Evolutionary conservation across 2,329 filamentous ascomycete genomes (phyloP).

Genomic region (Periglandula ipomoeae): DNA sequence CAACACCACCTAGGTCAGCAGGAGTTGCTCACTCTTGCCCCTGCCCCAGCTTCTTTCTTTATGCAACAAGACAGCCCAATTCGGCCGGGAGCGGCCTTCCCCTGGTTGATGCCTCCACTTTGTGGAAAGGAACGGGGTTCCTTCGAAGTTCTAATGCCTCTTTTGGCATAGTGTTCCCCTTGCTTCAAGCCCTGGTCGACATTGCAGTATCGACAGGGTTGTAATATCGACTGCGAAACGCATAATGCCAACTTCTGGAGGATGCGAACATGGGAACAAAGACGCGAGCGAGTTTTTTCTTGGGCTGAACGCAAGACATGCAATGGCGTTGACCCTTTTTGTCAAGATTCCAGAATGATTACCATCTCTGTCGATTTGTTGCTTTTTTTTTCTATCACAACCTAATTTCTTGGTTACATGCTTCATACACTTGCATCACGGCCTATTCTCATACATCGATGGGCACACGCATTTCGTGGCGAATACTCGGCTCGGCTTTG

Average conservation of each 20-base stretch:
- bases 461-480: neutral
- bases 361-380: neutral
- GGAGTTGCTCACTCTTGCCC: too few relatives aligned
- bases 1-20: neutral
- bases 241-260: neutral
- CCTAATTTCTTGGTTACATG: neutral
- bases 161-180: neutral
- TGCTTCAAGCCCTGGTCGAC: neutral
- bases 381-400: neutral
- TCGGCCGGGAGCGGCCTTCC: too few relatives aligned
- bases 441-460: neutral
- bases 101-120: too few relatives aligned
- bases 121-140: too few relatives aligned
- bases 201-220: neutral
- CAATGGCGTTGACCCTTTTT: neutral
- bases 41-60: too few relatives aligned
- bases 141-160: neutral
- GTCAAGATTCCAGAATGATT: neutral
- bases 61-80: too few relatives aligned
- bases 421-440: neutral
- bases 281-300: too few relatives aligned
- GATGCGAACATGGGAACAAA: neutral
- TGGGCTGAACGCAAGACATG: neutral
- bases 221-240: constrained; percentile 2
- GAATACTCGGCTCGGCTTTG: neutral